A percentile compares a stretch with the other conserved stretches of the same genome.
Evolutionary conservation across 441 rosid species (phyloP).

Genomic region (Adansonia rubrostipa): DNA sequence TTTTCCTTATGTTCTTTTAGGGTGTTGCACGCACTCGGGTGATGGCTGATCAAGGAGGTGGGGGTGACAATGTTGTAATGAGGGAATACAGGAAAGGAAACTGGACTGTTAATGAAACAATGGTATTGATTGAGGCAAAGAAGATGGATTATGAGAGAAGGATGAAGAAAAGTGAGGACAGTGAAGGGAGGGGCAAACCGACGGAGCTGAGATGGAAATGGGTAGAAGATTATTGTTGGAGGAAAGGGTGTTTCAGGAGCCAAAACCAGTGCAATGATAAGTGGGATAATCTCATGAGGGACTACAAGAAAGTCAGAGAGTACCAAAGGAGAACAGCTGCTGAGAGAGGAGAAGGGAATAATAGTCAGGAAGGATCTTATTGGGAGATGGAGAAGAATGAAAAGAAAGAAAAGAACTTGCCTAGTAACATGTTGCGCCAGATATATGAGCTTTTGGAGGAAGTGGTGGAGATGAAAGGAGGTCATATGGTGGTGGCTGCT

Average conservation of each 20-base stretch:
- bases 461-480: conserved; percentile 66
- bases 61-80: conserved; percentile 41
- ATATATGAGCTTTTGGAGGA: conserved; percentile 72
- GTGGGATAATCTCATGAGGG: conserved; percentile 98
- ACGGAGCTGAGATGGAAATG: conserved; percentile 92
- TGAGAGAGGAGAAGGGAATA: conserved; percentile 29
- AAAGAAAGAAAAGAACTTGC: conserved; percentile 79
- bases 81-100: conserved; percentile 92
- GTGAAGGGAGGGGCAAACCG: conserved; percentile 54
- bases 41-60: conserved; percentile 64
- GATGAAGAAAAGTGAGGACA: conserved; percentile 55
- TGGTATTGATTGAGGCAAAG: conserved; percentile 85
- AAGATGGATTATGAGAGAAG: conserved; percentile 87
- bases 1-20: conserved; percentile 9
- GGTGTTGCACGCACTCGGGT: conserved; percentile 43
- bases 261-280: conserved; percentile 98
- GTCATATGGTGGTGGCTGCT: conserved; percentile 25
- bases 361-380: conserved; percentile 47
- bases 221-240: conserved; percentile 93
- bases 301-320: conserved; percentile 88
- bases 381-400: conserved; percentile 88
- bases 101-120: conserved; percentile 80
- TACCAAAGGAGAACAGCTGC: conserved; percentile 53
- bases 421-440: conserved; percentile 71
- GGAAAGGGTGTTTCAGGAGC: conserved; percentile 73